Evolutionary conservation across 2,329 filamentous ascomycete genomes (phyloP), one percentile per base, ranked within the genome.

Genomic region (Calonectria fujianensis): DNA sequence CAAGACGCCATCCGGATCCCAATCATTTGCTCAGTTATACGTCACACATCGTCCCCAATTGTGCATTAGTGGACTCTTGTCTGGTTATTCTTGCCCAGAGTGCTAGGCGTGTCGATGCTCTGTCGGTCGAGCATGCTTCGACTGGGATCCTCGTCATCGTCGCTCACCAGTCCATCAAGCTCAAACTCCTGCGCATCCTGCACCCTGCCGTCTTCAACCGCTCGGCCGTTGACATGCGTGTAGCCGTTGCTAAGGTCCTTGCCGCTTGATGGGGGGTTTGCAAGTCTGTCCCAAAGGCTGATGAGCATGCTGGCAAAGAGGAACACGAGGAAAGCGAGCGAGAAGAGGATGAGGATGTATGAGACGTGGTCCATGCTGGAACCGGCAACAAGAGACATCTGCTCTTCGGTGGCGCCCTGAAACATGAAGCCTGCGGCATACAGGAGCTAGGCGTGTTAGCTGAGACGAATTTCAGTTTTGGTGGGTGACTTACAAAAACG

Each of bases 321-420:
- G 88, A 98, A 99, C 59, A 98, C 85, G 27, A 99, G 85, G 85
- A 98, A 98, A 31, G 96, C 94, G 67, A 98, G 89, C 80, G 95
- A 98, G 89, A 94, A 98, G 13, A 98, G 88, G 69, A 98, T 96
- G 32, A 99, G 90, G 51, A 98, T 92, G 84, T 98, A 99, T 7
- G 96, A 94, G 52, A 98, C 95, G 82, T 97, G 95, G 32, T 96
- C 96, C 81, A 98, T 93, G 74, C 93, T 90, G 0, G 94, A 94
- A 50, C 91, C 88, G 51, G 91, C 90, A 7, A 98, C 88, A 2
- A 98, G 88, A 29, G 89, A 82, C 95, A 98, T 98, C 85, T 98
- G 97, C 86, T 99, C 96, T 84, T 98, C 97, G 0, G 96, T 98
- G 20, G 97, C 96, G 39, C 95, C 94, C 96, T 98, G 98, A 87